Percentiles rank a stretch among this genome's conserved stretches.
Conservation (phyloP, 495 filamentous ascomycete species). For the Margaritispora aquatica region DNA sequence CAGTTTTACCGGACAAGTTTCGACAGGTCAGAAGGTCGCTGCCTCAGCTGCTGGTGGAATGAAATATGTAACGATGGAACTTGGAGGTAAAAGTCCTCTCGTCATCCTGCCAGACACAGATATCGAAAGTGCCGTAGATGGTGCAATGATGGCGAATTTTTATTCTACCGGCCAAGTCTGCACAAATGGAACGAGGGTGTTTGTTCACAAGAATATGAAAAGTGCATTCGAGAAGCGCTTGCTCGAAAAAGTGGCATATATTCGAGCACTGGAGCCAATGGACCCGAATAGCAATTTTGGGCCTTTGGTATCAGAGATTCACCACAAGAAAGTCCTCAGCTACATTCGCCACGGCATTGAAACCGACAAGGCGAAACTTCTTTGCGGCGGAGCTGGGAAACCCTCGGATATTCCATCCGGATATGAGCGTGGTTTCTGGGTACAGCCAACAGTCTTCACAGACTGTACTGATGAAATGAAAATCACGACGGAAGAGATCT, state of each 20-base stretch:
- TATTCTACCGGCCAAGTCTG: conserved; percentile 79
- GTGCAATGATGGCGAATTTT: conserved; percentile 86
- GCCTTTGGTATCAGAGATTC: conserved; percentile 60
- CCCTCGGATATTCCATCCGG: conserved; percentile 41
- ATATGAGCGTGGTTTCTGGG: conserved; percentile 56
- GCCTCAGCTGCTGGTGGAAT: conserved; percentile 62
- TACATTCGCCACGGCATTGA: conserved; percentile 69
- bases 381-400: conserved; percentile 59
- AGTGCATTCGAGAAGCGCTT: conserved; percentile 54
- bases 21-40: conserved; percentile 70
- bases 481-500: conserved; percentile 73
- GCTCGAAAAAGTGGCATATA: conserved; percentile 58
- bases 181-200: conserved; percentile 78
- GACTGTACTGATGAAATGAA: conserved; percentile 64
- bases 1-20: conserved; percentile 77
- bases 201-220: conserved; percentile 59
- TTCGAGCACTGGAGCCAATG: conserved; percentile 63
- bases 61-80: conserved; percentile 83
- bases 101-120: conserved; percentile 67
- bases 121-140: conserved; percentile 67
- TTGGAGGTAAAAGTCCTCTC: conserved; percentile 73
- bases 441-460: conserved; percentile 69
- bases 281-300: conserved; percentile 69
- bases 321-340: conserved; percentile 60
- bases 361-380: conserved; percentile 58